phyloP scores from a whole-genome alignment of 257 asterid species.

The Ballota nigra region DNA sequence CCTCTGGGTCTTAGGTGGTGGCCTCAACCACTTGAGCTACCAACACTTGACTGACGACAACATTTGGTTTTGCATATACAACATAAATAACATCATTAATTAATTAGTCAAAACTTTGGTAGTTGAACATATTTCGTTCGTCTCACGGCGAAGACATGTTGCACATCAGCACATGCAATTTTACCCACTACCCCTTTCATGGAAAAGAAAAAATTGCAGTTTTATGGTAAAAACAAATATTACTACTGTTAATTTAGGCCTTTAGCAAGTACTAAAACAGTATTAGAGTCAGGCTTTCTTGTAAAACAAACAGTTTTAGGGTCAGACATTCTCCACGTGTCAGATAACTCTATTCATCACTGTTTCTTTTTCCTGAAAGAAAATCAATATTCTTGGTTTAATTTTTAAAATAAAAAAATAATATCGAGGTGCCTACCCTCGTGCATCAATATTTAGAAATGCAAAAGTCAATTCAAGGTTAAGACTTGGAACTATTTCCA shows the following conservation, averaged over 20 bases:
- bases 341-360: not conserved
- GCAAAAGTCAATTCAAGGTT: constrained; percentile 22
- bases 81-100: constrained; percentile 1
- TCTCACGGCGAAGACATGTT: constrained; percentile 41
- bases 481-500: not conserved
- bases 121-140: constrained; percentile 35
- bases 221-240: not conserved
- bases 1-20: too few relatives aligned
- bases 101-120: constrained; percentile 42
- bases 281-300: not conserved
- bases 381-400: too few relatives aligned
- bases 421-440: constrained; percentile 12
- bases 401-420: not conserved
- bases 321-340: constrained; percentile 43
- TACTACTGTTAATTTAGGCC: not conserved
- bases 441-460: not conserved
- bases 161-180: constrained; percentile 30
- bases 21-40: too few relatives aligned
- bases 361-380: not conserved
- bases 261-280: constrained; percentile 16
- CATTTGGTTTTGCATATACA: not conserved
- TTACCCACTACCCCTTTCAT: not conserved
- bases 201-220: not conserved
- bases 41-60: too few relatives aligned
- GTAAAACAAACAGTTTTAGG: not conserved